Evolutionary conservation across 192 early-diverging fungal species (phyloP), one percentile per base, ranked within the genome.

Genomic region (Phycomyces blakesleeanus): DNA sequence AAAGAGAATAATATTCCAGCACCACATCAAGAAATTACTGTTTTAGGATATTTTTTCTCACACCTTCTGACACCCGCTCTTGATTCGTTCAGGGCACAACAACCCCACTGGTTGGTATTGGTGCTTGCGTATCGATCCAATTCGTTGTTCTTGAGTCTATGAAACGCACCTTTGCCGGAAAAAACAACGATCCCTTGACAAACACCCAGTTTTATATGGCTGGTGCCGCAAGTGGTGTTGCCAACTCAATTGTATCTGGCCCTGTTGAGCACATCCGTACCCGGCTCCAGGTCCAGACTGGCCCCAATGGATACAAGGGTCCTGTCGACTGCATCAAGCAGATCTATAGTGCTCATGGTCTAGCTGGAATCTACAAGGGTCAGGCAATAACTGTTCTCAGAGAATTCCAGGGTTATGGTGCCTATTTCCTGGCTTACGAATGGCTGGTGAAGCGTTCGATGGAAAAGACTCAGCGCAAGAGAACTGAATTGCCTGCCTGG

Each of bases 251-350:
- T 15, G 78, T 98, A 1, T 94, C 87, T 8, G 87, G 94, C 0
- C 96, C 96, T 5, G 93, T 98, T 29, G 96, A 98, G 76, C 96
- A 98, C 63, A 90, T 98, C 66, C 83, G 96, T 63, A 95, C 90
- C 21, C 87, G 96, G 54, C 84, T 98, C 57, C 96, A 98, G 71
- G 93, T 96, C 8, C 96, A 98, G 76, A 86, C 87, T 3, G 78
- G 84, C 3, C 76, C 79, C 18, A 47, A 52, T 27, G 64, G 63
- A 51, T 89, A 83, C 72, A 75, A 72, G 51, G 89, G 96, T 0
- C 96, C 96, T 3, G 63, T 86, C 20, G 94, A 98, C 78, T 90
- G 89, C 59, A 83, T 95, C 57, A 71, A 79, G 12, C 83, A 96
- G 72, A 90, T 96, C 37, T 90, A 92, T 71, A 63, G 83, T 10